Conservation (phyloP, 1,139 yeast species). For the Taphrina sp. region DNA sequence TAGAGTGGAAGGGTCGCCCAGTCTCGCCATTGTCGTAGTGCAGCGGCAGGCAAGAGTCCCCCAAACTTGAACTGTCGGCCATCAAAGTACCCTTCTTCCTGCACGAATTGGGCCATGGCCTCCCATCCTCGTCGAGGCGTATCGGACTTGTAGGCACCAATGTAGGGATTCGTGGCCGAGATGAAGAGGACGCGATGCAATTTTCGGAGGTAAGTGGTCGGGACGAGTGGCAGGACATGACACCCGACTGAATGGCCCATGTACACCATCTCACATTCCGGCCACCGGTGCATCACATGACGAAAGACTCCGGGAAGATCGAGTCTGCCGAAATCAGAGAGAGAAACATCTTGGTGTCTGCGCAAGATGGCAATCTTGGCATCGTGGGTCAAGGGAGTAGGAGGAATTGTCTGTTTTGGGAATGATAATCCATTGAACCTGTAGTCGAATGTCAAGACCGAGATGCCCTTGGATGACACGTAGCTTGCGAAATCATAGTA, state of each 20-base stretch:
- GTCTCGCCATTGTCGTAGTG: not conserved
- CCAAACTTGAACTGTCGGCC: not conserved
- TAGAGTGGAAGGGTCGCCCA: not conserved
- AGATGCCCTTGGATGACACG: too few species aligned
- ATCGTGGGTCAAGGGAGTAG: too few species aligned
- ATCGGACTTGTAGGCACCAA: not conserved
- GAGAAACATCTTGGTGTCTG: too few species aligned
- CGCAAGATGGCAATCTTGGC: too few species aligned
- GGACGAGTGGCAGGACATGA: not conserved
- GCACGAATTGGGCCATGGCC: not conserved
- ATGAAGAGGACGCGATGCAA: not conserved
- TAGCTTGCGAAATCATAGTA: too few species aligned
- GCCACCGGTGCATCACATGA: too few species aligned
- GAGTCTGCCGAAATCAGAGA: too few species aligned
- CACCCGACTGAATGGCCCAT: slow-evolving; percentile 6
- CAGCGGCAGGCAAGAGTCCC: not conserved
- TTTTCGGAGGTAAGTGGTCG: not conserved
- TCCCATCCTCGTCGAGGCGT: not conserved
- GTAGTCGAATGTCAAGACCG: too few species aligned
- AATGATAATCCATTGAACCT: too few species aligned
- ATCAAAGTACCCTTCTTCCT: not conserved
- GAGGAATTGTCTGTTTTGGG: too few species aligned
- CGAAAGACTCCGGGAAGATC: too few species aligned
- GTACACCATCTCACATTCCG: too few species aligned
- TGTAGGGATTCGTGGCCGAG: not conserved